These are phyloP conservation scores for Lentinula novae-zelandiae DNA, from an alignment of 1,284 basidiomycete genomes.

Conservation along the genomic window DNA sequence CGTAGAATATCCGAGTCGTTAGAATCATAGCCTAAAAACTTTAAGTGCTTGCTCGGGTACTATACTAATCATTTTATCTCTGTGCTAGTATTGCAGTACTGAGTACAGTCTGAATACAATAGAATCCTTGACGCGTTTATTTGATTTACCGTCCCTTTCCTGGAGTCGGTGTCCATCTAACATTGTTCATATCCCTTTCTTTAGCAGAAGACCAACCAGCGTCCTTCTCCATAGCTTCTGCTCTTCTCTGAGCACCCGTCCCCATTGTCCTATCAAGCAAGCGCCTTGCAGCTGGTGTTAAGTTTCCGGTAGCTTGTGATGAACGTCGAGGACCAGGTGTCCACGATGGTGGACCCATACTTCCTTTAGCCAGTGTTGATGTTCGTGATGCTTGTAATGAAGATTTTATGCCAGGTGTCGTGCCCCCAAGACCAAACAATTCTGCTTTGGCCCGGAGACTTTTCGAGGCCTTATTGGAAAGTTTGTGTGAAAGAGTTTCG, in stretches of 20 bases:
- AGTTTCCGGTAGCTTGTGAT: slow-evolving; percentile 59
- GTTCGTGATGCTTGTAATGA: slow-evolving; percentile 21
- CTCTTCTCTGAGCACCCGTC: slow-evolving; percentile 56
- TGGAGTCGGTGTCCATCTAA: slow-evolving; percentile 83
- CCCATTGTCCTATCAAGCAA: slow-evolving; percentile 68
- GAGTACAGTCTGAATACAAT: neutral
- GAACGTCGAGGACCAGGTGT: slow-evolving; percentile 46
- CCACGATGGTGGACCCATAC: slow-evolving; percentile 71
- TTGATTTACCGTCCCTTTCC: slow-evolving; percentile 26
- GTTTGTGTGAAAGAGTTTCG: slow-evolving; percentile 73
- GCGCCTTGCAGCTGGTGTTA: slow-evolving; percentile 79
- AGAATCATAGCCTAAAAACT: slow-evolving; percentile 20
- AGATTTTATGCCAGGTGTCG: slow-evolving; percentile 25
- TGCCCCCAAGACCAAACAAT: slow-evolving; percentile 46
- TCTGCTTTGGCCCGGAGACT: slow-evolving; percentile 68
- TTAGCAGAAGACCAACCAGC: slow-evolving; percentile 49
- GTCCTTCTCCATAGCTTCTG: slow-evolving; percentile 64
- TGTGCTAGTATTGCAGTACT: neutral
- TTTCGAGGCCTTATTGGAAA: slow-evolving; percentile 71
- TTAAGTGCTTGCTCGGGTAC: neutral
- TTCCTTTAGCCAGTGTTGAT: slow-evolving; percentile 28
- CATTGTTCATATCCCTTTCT: slow-evolving; percentile 57
- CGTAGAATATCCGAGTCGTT: slow-evolving; percentile 43
- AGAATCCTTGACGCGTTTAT: neutral
- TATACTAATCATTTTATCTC: too few species aligned